phyloP scores from a whole-genome alignment of 805 yeast species.

The Myxozyma sirexii region DNA sequence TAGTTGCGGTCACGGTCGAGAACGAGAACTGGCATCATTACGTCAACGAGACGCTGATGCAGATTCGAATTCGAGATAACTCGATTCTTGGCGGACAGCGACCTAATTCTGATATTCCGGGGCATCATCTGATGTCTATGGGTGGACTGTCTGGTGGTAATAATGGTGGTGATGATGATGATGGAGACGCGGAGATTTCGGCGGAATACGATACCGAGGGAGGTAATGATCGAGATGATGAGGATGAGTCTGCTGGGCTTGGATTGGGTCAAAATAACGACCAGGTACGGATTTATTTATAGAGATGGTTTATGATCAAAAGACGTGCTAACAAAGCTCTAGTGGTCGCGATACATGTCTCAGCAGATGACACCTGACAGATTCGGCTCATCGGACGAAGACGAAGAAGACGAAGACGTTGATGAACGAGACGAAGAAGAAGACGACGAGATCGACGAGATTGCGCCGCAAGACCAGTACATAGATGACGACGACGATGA shows the following conservation, averaged over 20 bases:
- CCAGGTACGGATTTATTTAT: constrained; percentile 16
- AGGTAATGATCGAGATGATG: constrained; percentile 38
- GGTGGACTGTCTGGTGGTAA: constrained; percentile 32
- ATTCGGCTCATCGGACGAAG: constrained; percentile 59
- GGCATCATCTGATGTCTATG: constrained; percentile 32
- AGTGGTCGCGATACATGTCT: constrained; percentile 60
- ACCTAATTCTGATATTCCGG: constrained; percentile 39
- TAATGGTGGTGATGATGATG: constrained; percentile 34
- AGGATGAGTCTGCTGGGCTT: constrained; percentile 40
- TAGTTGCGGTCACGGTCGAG: constrained; percentile 51
- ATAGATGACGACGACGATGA: constrained; percentile 9
- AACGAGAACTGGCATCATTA: constrained; percentile 75
- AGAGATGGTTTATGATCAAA: neutral
- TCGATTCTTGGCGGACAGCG: constrained; percentile 86
- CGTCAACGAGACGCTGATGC: constrained; percentile 78
- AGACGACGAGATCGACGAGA: constrained; percentile 5
- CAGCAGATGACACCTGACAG: constrained; percentile 65
- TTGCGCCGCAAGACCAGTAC: constrained; percentile 3
- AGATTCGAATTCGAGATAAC: constrained; percentile 90
- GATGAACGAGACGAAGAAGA: constrained; percentile 19
- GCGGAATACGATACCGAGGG: constrained; percentile 28
- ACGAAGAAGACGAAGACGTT: constrained; percentile 56
- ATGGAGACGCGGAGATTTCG: constrained; percentile 37
- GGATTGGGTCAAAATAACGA: constrained; percentile 39
- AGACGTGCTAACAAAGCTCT: neutral